Evolutionary conservation across 2,329 filamentous ascomycete genomes (phyloP), one percentile per base, ranked within the genome.

Genomic region (Pyrenophora graminea): DNA sequence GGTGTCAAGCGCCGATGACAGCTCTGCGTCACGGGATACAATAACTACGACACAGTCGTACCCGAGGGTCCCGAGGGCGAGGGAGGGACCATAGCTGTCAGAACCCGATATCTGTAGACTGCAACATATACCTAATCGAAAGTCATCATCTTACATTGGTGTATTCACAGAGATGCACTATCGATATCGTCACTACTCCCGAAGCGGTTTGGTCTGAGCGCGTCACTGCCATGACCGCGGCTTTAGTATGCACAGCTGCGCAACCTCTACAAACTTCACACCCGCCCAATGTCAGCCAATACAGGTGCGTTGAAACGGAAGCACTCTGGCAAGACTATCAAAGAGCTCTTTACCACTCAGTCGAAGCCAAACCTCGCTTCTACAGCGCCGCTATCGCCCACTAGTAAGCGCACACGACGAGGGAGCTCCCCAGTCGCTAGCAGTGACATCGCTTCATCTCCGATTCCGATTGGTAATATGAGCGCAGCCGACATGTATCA

Each of bases 401-500:
- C 61, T 5, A 63, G 42, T 58, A 72, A 71, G 52, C 70, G 70
- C 50, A 49, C 57, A 42, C 63, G 66, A 51, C 66, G 64, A 15
- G 63, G 62, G 45, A 66, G 61, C 57, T 62, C 62, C 30, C 53
- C 60, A 10, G 39, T 45, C 48, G 45, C 53, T 10, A 32, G 44
- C 37, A 43, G 55, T 34, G 55, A 54, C 36, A 42, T 51, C 36
- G 51, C 54, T 48, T 44, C 48, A 39, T 39, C 58, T 23, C 45
- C 55, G 15, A 43, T 51, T 9, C n/a, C 55, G 30, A 39, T 47
- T 7, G 48, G 49, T 46, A 58, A 56, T 23, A 69, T 68, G 68
- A 68, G 66, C 46, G 64, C 67, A 18, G 59, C 64, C 25, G 66
- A 67, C 18, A 72, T 72, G 69, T 72, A 72, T 47, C 64, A 66